Base-by-base conservation (phyloP, 495 filamentous ascomycete genomes). In the Lineolata rhizophorae region DNA sequence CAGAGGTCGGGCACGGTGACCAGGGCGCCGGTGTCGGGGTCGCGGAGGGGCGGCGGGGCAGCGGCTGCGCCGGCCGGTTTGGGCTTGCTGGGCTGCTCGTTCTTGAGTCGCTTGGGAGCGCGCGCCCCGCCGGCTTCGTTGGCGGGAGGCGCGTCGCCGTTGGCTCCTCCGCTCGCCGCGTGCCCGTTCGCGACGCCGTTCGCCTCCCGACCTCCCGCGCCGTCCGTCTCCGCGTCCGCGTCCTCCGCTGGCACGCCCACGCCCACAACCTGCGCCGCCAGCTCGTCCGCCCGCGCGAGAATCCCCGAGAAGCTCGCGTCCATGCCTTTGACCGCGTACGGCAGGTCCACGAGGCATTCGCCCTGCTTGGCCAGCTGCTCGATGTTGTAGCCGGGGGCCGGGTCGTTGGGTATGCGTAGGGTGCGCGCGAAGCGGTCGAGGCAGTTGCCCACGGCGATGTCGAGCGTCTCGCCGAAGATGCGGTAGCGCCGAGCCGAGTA, bases 271-370 rank as follows among this genome's bases (percentile, higher is more conserved):
- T 64, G 57, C 19, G 57, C 65, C 1, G 84, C 87, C 22, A 94
- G 53, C 18, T 62, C 52, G 47, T 97, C 90, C 18, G 84, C 72
- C 1, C 67, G 62, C 1, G 77, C 79, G 15, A 97, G 54, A 32
- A 97, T 90, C 2, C 87, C 87, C 3, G 73, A 80, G 52, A 97
- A 94, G 17, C 77, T 85, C 43, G 77, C 84, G 50, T 97, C 87
- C 87, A 97, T 97, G 24, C 87, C 87, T 47, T 97, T 97, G 20
- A 97, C 87, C 11, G 82, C 69, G 46, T 97, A 97, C 2, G 87
- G 90, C 18, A 97, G 60, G 37, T 95, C 87, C 4, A 95, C 56
- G 20, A 95, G 54, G 29, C 30, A 4, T 5, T 61, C 62, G 5
- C 52, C 77, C 37, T 67, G 56, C 54, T 92, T 94, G 9, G 87